Base-by-base conservation (phyloP, 768 basidiomycete genomes). In the Suillus tomentosus region DNA sequence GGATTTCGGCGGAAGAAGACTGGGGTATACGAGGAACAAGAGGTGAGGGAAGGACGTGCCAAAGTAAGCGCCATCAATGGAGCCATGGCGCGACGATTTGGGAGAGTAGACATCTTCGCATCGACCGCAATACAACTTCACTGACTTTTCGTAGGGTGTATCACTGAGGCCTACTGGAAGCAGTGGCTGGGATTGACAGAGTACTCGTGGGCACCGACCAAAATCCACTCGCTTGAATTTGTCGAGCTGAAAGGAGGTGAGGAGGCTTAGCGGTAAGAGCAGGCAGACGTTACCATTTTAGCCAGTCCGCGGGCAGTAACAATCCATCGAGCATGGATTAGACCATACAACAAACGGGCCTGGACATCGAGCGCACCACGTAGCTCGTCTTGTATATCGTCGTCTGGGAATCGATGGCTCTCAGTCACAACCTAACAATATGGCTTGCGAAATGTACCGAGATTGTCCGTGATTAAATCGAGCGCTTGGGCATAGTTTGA, bases 171-270 rank as follows among this genome's bases (percentile, higher is more conserved):
- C 97, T 67, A 99, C 94, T 17, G 97, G 97, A 39, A 99, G 91
- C 67, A 99, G 92, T 17, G 95, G 90, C 74, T 99, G 97, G 6
- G 86, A 85, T 73, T 94, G 91, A 81, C 97, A 99, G 69, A 96
- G 86, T 31, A 99, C 97, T 66, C 97, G 93, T 4, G 97, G 97
- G 78, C 97, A 99, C 55, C 97, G 92, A 34, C 97, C 96, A 71
- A 99, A 99, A 76, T 99, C 97, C 62, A 94, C 95, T 68, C 94
- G 91, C 77, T 96, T 97, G 83, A 96, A 98, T 79, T 99, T 99
- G 69, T 98, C 95, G 63, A 98, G 85, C 92, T 92, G 69, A 31
- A 53, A 14, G 48, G 37, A 54, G 22, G 57, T 34, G n/a, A 64
- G 55, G 60, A 42, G 27, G 17, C 36, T 17, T 22, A 27, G 37